A percentile compares a stretch with the other conserved stretches of the same genome.
These are phyloP conservation scores for Petunia secreta DNA, from an alignment of 257 asterid species.

Conservation along the genomic window DNA sequence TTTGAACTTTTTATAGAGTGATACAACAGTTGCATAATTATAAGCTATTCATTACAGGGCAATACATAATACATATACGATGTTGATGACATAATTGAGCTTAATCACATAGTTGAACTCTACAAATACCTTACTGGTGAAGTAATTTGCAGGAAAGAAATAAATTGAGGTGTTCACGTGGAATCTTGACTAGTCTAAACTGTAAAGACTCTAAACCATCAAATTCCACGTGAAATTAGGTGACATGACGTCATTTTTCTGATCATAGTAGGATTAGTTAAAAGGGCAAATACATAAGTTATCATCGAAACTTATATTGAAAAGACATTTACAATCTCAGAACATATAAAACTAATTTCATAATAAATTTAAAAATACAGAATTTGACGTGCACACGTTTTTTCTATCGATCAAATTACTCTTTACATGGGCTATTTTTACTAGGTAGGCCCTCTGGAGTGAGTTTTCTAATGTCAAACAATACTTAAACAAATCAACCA, in stretches of 20 bases:
- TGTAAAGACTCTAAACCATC: not conserved
- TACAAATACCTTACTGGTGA: not conserved
- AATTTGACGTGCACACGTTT: not conserved
- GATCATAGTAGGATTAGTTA: not conserved
- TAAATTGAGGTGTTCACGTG: not conserved
- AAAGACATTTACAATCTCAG: too few relatives aligned
- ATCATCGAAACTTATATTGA: too few relatives aligned
- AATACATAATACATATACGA: not conserved
- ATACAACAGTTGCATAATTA: too few relatives aligned
- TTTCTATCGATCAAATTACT: not conserved
- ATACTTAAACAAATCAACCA: conserved; percentile 4
- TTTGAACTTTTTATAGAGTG: too few relatives aligned
- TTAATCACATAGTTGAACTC: not conserved
- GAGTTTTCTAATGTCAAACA: conserved; percentile 7
- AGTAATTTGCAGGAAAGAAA: not conserved
- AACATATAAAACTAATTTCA: too few relatives aligned
- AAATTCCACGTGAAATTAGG: not conserved
- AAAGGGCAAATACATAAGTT: too few relatives aligned
- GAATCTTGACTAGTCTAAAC: not conserved
- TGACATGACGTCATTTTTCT: not conserved
- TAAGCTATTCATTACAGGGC: not conserved
- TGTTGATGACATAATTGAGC: not conserved
- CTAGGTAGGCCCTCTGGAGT: not conserved
- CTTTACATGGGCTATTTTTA: not conserved
- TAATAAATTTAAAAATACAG: not conserved